phyloP scores from a whole-genome alignment of 2,329 filamentous ascomycete genomes.

The Lachnum nothofagi region DNA sequence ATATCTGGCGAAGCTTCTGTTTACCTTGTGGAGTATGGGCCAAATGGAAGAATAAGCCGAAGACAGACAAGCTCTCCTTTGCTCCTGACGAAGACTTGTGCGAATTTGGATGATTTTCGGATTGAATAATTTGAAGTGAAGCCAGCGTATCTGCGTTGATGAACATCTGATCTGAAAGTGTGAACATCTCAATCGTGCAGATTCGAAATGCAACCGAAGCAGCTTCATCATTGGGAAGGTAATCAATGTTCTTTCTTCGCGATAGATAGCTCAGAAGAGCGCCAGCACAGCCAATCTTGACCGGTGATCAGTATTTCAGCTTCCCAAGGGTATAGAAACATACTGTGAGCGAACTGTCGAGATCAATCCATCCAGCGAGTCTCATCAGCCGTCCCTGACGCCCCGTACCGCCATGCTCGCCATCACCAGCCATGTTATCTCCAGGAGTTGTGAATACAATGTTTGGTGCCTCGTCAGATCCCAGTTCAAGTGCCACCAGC shows the following conservation, averaged over 20 bases:
- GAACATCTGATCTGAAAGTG: constrained; percentile 62
- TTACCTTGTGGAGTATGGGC: constrained; percentile 77
- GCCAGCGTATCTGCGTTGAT: constrained; percentile 74
- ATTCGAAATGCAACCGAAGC: constrained; percentile 55
- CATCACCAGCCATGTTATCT: constrained; percentile 33
- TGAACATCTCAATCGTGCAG: constrained; percentile 67
- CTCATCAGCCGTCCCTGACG: constrained; percentile 61
- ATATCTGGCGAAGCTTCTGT: constrained; percentile 66
- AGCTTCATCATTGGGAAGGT: constrained; percentile 54
- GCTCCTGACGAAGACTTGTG: constrained; percentile 63
- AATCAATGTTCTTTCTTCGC: constrained; percentile 58
- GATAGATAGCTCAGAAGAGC: constrained; percentile 77
- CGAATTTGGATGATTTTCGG: constrained; percentile 76
- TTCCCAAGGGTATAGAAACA: constrained; percentile 16
- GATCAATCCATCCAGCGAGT: constrained; percentile 64
- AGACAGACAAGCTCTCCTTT: constrained; percentile 80
- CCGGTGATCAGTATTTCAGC: constrained; percentile 5
- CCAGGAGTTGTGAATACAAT: constrained; percentile 60
- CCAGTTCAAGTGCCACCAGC: constrained; percentile 51
- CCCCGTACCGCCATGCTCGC: constrained; percentile 41
- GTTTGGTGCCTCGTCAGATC: constrained; percentile 41
- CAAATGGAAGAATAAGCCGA: constrained; percentile 72
- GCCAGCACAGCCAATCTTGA: constrained; percentile 71
- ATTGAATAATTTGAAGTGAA: constrained; percentile 78
- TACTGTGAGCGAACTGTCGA: constrained; percentile 69